Percentiles rank a stretch among this genome's conserved stretches.
These are phyloP conservation scores for Ceratocystis huliohia DNA, from an alignment of 2,329 filamentous ascomycete species.

Conservation along the genomic window DNA sequence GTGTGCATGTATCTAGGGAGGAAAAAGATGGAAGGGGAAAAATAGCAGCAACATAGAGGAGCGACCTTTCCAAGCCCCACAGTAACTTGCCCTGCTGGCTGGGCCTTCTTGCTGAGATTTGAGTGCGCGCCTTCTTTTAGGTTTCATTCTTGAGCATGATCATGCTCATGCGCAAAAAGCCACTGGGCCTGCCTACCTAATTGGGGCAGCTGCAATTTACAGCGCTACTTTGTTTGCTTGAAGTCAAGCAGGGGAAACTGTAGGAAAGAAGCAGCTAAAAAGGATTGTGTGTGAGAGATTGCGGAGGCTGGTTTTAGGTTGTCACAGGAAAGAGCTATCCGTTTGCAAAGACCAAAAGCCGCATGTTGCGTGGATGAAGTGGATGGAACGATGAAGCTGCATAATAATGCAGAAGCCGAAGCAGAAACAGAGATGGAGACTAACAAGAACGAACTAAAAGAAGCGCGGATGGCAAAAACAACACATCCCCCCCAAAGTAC, in stretches of 20 bases:
- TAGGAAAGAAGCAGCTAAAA: not conserved
- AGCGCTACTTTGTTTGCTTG: not conserved
- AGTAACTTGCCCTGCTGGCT: not conserved
- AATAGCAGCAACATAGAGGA: not conserved
- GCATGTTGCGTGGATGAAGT: not conserved
- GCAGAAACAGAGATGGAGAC: not conserved
- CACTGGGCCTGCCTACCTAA: not conserved
- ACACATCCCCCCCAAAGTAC: not conserved
- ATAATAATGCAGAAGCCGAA: not conserved
- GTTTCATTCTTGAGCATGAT: not conserved
- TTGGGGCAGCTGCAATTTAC: not conserved
- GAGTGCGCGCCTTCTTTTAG: not conserved
- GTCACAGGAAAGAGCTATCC: slow-evolving; percentile 7
- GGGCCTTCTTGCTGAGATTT: not conserved
- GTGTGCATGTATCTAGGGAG: slow-evolving; percentile 10
- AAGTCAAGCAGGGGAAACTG: not conserved
- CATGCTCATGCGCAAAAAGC: slow-evolving; percentile 1
- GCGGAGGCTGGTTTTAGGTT: slow-evolving; percentile 2
- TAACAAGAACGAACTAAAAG: not conserved
- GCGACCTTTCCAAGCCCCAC: not conserved
- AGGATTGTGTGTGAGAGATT: not conserved
- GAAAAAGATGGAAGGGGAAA: not conserved
- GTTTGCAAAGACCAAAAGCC: not conserved
- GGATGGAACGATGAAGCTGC: not conserved
- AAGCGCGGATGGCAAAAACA: not conserved